A percentile compares a stretch with the other conserved stretches of the same genome.
These are phyloP conservation scores for Avena sativa DNA, from an alignment of 176 grass and related monocot species.

Conservation along the genomic window DNA sequence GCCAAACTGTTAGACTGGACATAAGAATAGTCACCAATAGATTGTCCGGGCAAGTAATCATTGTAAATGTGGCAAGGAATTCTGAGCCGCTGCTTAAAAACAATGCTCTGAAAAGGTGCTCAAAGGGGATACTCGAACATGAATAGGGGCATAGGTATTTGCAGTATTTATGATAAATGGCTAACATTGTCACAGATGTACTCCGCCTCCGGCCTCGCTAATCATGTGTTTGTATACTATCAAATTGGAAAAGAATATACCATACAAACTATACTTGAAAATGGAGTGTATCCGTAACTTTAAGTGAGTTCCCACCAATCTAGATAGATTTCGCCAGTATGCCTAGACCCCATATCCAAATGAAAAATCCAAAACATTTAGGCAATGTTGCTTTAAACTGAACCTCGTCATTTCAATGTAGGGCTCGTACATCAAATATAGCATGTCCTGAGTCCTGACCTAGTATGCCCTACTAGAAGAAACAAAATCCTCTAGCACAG, in stretches of 20 bases:
- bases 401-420: slow-evolving; percentile 13
- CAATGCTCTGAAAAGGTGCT: neutral
- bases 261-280: neutral
- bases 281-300: neutral
- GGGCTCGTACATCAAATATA: neutral
- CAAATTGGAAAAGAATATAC: no score
- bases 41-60: neutral
- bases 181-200: neutral
- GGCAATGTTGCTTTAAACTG: neutral
- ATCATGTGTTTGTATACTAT: no score
- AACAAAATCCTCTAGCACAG: neutral
- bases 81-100: slow-evolving; percentile 2
- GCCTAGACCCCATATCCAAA: neutral
- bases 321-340: neutral
- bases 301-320: neutral
- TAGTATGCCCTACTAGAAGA: neutral
- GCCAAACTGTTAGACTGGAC: neutral
- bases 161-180: slow-evolving; percentile 3
- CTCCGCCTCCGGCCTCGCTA: no score
- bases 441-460: neutral
- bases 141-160: neutral
- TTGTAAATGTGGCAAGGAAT: neutral
- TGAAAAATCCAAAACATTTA: neutral
- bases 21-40: slow-evolving; percentile 23
- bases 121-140: slow-evolving; percentile 5